Percentiles rank a stretch among this genome's conserved stretches.
These are phyloP conservation scores for Daldinia caldariorum DNA, from an alignment of 495 filamentous ascomycete genomes.

Conservation along the genomic window DNA sequence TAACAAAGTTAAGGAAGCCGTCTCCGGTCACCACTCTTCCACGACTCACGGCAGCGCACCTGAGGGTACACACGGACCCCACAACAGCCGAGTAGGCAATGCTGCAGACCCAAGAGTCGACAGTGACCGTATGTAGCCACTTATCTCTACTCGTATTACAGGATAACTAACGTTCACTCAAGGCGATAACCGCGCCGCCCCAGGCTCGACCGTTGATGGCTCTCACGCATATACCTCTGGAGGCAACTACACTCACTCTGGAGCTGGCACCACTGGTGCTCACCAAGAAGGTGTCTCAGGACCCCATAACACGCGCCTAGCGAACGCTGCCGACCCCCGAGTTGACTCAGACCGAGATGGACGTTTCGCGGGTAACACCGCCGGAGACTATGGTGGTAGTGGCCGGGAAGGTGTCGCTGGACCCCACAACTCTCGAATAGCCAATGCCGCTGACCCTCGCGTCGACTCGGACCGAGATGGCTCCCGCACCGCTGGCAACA, in stretches of 20 bases:
- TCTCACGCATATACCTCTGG: conserved; percentile 41
- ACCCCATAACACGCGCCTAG: conserved; percentile 62
- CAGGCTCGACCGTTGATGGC: conserved; percentile 45
- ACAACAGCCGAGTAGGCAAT: conserved; percentile 55
- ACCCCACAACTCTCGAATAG: conserved; percentile 48
- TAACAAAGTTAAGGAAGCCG: conserved; percentile 78
- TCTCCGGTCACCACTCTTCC: conserved; percentile 56
- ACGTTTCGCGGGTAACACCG: conserved; percentile 42
- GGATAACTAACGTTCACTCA: not conserved
- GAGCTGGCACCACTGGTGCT: conserved; percentile 33
- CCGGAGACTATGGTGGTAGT: conserved; percentile 40
- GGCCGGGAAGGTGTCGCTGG: conserved; percentile 41
- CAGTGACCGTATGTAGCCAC: conserved; percentile 49
- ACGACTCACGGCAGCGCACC: conserved; percentile 42
- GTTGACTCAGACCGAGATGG: conserved; percentile 59
- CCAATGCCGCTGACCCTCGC: conserved; percentile 62
- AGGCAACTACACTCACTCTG: conserved; percentile 39
- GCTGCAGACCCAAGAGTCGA: conserved; percentile 61
- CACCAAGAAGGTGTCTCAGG: conserved; percentile 52
- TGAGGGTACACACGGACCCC: conserved; percentile 57
- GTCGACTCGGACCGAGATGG: conserved; percentile 10
- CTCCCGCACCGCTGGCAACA: not conserved
- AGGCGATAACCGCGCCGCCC: conserved; percentile 43
- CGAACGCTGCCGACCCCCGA: conserved; percentile 65
- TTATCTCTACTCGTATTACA: conserved; percentile 12